A percentile compares a stretch with the other conserved stretches of the same genome.
These are phyloP conservation scores for Angophora floribunda DNA, from an alignment of 345 rosid species.

Conservation along the genomic window DNA sequence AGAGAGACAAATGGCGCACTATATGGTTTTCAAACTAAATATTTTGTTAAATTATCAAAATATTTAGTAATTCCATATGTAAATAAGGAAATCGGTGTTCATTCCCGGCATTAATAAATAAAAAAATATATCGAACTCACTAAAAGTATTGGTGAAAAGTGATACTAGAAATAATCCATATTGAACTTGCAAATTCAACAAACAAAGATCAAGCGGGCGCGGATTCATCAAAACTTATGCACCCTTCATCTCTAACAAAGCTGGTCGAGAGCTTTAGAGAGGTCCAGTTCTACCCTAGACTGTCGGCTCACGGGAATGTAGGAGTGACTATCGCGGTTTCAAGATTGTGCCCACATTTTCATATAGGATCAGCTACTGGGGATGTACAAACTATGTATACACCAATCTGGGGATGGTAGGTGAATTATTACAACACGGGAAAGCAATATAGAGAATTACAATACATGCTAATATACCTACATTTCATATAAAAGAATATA, in stretches of 20 bases:
- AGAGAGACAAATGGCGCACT: too few species aligned
- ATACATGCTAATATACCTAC: not conserved
- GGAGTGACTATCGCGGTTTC: not conserved
- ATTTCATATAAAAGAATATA: too few species aligned
- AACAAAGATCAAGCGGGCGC: too few species aligned
- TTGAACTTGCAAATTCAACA: not conserved
- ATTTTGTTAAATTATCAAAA: too few species aligned
- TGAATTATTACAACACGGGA: not conserved
- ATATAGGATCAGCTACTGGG: not conserved
- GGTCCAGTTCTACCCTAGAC: not conserved
- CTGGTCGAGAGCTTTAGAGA: not conserved
- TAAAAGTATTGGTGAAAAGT: too few species aligned
- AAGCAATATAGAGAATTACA: not conserved
- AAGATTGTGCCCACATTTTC: not conserved
- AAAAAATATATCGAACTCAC: too few species aligned
- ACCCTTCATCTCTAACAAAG: not conserved
- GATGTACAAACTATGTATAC: not conserved
- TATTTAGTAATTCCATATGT: too few species aligned
- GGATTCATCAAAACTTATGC: not conserved
- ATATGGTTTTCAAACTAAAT: too few species aligned
- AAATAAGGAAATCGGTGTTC: too few species aligned
- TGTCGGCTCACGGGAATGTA: not conserved
- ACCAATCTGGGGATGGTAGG: not conserved
- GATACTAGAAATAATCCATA: not conserved
- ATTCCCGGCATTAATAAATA: too few species aligned